Conservation (phyloP, 495 filamentous ascomycete species). For the Acidomyces sp. region DNA sequence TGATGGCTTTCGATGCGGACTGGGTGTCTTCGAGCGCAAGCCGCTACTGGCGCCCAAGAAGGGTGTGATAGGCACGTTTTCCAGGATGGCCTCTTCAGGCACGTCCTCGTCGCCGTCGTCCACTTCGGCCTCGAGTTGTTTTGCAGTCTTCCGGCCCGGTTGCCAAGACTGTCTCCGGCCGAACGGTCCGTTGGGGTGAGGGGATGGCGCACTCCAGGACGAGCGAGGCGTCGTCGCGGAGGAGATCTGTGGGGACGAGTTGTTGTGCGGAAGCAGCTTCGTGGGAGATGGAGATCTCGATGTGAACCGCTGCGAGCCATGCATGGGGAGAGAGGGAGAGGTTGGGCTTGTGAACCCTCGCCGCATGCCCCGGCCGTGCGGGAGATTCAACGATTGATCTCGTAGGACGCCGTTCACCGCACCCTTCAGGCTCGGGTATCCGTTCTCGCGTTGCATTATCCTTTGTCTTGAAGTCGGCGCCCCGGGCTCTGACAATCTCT, state of each 20-base stretch:
- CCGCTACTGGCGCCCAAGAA: conserved; percentile 26
- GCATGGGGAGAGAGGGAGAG: conserved; percentile 29
- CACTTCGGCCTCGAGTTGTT: conserved; percentile 76
- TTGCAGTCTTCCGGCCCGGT: conserved; percentile 57
- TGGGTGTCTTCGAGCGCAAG: conserved; percentile 29
- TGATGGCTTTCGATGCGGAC: conserved; percentile 13
- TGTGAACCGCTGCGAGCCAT: conserved; percentile 18
- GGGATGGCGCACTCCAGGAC: conserved; percentile 30
- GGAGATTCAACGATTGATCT: conserved; percentile 26
- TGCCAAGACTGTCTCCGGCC: conserved; percentile 53
- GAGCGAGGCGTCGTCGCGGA: conserved; percentile 18
- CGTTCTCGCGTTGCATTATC: conserved; percentile 17
- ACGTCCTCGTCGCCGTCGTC: conserved; percentile 85
- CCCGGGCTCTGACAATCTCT: conserved; percentile 9
- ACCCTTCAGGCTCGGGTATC: conserved; percentile 30
- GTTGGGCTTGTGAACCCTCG: conserved; percentile 34
- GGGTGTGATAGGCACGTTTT: conserved; percentile 92
- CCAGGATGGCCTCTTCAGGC: conserved; percentile 78
- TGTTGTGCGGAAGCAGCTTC: conserved; percentile 2
- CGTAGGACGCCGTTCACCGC: conserved; percentile 25
- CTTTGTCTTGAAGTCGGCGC: conserved; percentile 1
- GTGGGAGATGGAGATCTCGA: conserved; percentile 32
- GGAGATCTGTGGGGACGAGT: conserved; percentile 5
- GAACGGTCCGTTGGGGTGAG: conserved; percentile 18
- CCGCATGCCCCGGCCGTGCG: conserved; percentile 21